Evolutionary conservation across 75 land plant species (phyloP).

Genomic region (Pseudotsuga menziesii): DNA sequence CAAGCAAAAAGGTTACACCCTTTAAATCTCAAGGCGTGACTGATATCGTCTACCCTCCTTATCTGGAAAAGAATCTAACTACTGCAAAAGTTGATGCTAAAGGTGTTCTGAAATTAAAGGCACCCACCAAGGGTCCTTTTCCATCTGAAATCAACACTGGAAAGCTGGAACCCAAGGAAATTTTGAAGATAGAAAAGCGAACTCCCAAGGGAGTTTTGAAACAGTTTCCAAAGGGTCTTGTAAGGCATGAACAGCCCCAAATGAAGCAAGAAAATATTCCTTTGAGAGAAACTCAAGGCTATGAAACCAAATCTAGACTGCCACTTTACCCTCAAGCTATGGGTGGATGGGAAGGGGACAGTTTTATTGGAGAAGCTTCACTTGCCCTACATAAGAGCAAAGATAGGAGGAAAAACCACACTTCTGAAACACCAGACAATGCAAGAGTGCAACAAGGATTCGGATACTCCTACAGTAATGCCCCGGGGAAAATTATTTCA

Average conservation of each 20-base stretch:
- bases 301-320: neutral
- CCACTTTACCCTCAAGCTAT: constrained; percentile 3
- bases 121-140: neutral
- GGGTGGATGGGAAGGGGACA: constrained; percentile 7
- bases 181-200: neutral
- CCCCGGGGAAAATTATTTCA: neutral
- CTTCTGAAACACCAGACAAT: neutral
- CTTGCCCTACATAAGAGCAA: neutral
- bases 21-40: neutral
- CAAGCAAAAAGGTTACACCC: neutral
- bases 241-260: neutral
- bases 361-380: neutral
- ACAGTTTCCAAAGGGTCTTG: neutral
- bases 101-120: constrained; percentile 10
- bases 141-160: neutral
- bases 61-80: neutral
- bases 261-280: neutral
- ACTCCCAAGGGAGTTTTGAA: constrained; percentile 25
- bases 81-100: constrained; percentile 5
- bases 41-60: neutral
- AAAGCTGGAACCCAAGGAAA: constrained; percentile 1
- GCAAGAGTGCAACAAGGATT: neutral
- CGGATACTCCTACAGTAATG: neutral
- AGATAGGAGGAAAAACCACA: neutral
- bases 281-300: neutral